Evolutionary conservation across 805 yeast species (phyloP).

Genomic region (Candida peoriensis): DNA sequence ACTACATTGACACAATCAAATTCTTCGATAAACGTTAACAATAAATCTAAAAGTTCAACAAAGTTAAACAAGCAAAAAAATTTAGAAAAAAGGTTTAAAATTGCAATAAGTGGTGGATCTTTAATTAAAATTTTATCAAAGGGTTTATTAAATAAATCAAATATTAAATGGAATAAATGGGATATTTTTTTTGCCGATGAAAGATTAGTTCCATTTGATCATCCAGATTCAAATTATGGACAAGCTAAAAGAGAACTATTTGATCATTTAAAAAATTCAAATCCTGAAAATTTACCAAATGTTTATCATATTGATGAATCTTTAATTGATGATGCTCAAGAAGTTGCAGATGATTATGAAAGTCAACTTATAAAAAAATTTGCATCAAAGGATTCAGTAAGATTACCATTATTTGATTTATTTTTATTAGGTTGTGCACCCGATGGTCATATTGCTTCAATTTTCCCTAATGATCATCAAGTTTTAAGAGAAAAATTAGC

Average conservation of each 20-base stretch:
- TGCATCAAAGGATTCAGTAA: slow-evolving; percentile 94
- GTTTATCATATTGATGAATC: slow-evolving; percentile 80
- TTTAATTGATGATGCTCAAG: slow-evolving; percentile 74
- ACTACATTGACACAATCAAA: not conserved
- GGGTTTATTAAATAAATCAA: slow-evolving; percentile 72
- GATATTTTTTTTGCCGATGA: slow-evolving; percentile 96
- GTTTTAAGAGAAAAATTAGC: slow-evolving; percentile 85
- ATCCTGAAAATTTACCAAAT: slow-evolving; percentile 46
- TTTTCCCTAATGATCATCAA: slow-evolving; percentile 84
- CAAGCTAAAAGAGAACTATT: slow-evolving; percentile 76
- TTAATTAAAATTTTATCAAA: slow-evolving; percentile 79
- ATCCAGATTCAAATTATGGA: slow-evolving; percentile 86
- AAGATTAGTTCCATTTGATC: slow-evolving; percentile 82
- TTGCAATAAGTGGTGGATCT: slow-evolving; percentile 93
- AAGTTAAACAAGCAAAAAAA: slow-evolving; percentile 28
- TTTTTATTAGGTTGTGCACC: slow-evolving; percentile 96
- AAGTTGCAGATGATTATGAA: slow-evolving; percentile 92
- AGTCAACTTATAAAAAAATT: slow-evolving; percentile 80
- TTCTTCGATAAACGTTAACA: not conserved
- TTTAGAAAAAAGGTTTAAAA: slow-evolving; percentile 63
- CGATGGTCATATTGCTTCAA: slow-evolving; percentile 96
- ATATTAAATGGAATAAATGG: slow-evolving; percentile 90
- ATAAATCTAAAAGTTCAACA: slow-evolving; percentile 8
- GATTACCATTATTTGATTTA: slow-evolving; percentile 90
- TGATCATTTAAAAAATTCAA: slow-evolving; percentile 43